phyloP scores from a whole-genome alignment of 2,329 filamentous ascomycete genomes.

The Penicillium sp. region DNA sequence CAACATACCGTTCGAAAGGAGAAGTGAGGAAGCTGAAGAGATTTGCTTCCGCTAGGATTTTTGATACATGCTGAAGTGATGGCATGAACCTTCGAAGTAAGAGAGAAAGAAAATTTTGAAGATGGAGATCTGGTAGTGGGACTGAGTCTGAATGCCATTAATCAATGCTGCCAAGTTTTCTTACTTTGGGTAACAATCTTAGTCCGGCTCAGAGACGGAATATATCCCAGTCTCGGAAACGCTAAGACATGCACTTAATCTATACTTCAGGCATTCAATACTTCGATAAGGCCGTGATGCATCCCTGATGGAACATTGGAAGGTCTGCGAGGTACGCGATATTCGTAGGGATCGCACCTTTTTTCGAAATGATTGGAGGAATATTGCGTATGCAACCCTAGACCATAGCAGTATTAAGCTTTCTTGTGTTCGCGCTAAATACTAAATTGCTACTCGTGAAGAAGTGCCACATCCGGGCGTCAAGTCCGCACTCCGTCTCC shows the following conservation, averaged over 20 bases:
- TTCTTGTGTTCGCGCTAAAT: not conserved
- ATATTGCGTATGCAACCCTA: not conserved
- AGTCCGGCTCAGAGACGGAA: no score
- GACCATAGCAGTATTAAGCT: not conserved
- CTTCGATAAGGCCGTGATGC: not conserved
- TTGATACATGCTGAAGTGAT: no score
- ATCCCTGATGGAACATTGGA: not conserved
- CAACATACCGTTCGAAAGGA: not conserved
- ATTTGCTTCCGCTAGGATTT: not conserved
- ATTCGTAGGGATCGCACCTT: not conserved
- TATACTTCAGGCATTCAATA: not conserved
- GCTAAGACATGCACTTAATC: no score
- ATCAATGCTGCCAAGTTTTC: no score
- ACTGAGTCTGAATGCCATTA: no score
- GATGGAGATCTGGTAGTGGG: no score
- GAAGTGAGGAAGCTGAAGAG: not conserved
- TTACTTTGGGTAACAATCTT: no score
- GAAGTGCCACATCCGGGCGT: not conserved
- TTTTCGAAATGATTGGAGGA: not conserved
- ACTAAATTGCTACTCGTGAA: not conserved
- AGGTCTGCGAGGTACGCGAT: not conserved
- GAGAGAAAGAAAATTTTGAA: no score
- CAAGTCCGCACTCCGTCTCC: no score
- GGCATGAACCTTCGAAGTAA: no score
- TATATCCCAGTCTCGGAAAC: no score